phyloP scores from a whole-genome alignment of 2,329 filamentous ascomycete genomes.

The Gliomastix tumulicola region DNA sequence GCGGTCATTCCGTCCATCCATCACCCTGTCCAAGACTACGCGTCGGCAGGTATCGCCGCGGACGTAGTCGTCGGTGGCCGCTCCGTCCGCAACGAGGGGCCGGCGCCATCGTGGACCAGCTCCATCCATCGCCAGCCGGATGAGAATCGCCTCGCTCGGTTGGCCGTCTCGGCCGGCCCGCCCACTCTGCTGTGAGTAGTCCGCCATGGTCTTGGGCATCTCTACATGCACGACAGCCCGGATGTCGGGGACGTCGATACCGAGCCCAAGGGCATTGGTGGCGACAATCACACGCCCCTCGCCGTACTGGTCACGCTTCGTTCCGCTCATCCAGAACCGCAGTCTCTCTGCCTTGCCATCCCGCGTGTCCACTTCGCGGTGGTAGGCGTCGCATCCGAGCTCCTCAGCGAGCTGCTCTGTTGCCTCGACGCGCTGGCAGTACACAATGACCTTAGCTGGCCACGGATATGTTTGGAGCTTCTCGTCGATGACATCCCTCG shows the following conservation, averaged over 20 bases:
- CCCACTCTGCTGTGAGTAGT: slow-evolving; percentile 1
- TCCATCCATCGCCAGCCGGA: not conserved
- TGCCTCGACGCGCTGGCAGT: too few species aligned
- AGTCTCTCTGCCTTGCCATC: slow-evolving; percentile 1
- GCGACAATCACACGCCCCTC: slow-evolving; percentile 4
- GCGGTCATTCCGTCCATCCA: not conserved
- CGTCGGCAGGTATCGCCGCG: not conserved
- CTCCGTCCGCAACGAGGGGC: not conserved
- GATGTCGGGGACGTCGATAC: slow-evolving; percentile 4
- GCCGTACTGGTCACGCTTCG: slow-evolving; percentile 1
- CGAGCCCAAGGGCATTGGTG: slow-evolving; percentile 2
- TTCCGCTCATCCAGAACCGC: not conserved
- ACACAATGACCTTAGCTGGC: too few species aligned
- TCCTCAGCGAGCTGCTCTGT: not conserved
- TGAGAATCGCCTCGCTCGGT: slow-evolving; percentile 1
- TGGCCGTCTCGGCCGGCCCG: not conserved
- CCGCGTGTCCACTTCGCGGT: not conserved
- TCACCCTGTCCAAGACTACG: not conserved
- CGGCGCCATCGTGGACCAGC: not conserved
- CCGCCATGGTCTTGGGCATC: not conserved
- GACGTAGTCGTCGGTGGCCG: not conserved
- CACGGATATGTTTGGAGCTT: not conserved
- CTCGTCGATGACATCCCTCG: not conserved
- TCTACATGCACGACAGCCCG: slow-evolving; percentile 1
- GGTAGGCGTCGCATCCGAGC: not conserved